These are phyloP conservation scores for Beta corolliflora DNA, from an alignment of 179 eudicot genomes.

Conservation along the genomic window DNA sequence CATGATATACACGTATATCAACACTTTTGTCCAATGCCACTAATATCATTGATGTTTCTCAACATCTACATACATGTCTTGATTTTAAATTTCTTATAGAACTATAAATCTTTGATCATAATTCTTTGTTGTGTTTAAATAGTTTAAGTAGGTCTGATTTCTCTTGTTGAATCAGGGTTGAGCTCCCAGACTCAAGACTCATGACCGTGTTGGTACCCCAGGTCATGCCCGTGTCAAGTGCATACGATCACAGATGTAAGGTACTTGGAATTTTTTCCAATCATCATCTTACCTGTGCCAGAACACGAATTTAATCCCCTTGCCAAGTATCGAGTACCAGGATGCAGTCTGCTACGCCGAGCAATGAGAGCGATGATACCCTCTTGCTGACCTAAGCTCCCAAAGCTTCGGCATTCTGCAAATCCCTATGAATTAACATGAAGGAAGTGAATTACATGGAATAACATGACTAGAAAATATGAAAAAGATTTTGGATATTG, in stretches of 20 bases:
- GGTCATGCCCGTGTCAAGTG: background rate
- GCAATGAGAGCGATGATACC: slow-evolving; percentile 90
- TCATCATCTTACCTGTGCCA: slow-evolving; percentile 68
- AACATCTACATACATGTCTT: no score
- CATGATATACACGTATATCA: no score
- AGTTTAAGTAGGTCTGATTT: background rate
- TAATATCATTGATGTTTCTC: no score
- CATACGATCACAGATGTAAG: background rate
- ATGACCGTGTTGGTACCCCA: background rate
- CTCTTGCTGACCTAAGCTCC: slow-evolving; percentile 97
- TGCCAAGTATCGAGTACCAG: slow-evolving; percentile 98
- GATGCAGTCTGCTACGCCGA: slow-evolving; percentile 98
- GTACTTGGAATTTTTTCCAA: background rate
- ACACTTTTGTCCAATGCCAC: no score
- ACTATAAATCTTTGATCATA: no score
- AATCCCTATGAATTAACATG: slow-evolving; percentile 67
- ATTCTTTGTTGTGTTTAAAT: no score
- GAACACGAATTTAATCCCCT: slow-evolving; percentile 93
- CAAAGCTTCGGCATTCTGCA: slow-evolving; percentile 91
- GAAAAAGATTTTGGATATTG: background rate
- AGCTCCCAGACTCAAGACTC: background rate
- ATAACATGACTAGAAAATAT: slow-evolving; percentile 4
- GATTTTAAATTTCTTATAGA: no score
- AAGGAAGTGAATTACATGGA: slow-evolving; percentile 29
- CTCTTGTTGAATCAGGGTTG: background rate